Conservation (phyloP, 1,284 basidiomycete genomes). For the Takashimella koratensis region DNA sequence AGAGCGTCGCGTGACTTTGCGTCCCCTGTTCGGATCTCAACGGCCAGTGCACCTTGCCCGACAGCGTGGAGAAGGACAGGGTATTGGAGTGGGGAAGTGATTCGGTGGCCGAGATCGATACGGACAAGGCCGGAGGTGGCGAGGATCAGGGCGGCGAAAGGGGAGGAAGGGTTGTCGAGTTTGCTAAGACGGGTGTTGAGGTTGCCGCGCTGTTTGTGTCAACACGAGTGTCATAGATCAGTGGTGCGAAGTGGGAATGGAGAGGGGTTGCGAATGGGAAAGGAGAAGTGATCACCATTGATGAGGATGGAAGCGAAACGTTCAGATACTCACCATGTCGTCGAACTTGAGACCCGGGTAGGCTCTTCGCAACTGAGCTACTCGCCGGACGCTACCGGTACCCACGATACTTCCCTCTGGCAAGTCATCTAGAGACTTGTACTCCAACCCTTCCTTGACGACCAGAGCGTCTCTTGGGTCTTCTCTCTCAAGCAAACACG, state of each 20-base stretch:
- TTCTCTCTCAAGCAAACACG: slow-evolving; percentile 80
- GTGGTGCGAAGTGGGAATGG: slow-evolving; percentile 1
- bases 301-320: neutral
- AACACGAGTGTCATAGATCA: neutral
- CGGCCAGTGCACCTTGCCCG: slow-evolving; percentile 85
- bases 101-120: slow-evolving; percentile 68
- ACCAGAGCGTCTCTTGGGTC: slow-evolving; percentile 87
- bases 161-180: slow-evolving; percentile 79
- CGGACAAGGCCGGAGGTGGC: slow-evolving; percentile 93
- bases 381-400: slow-evolving; percentile 86
- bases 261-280: neutral
- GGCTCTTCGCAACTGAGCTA: slow-evolving; percentile 80
- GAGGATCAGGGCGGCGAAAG: slow-evolving; percentile 85
- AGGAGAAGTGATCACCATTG: neutral
- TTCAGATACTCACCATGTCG: slow-evolving; percentile 73
- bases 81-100: slow-evolving; percentile 70
- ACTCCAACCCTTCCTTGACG: slow-evolving; percentile 70
- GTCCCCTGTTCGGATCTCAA: slow-evolving; percentile 81
- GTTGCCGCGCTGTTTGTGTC: slow-evolving; percentile 54
- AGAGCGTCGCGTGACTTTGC: slow-evolving; percentile 61
- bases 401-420: slow-evolving; percentile 87
- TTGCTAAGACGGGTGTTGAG: slow-evolving; percentile 79
- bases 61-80: slow-evolving; percentile 84
- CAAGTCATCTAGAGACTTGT: slow-evolving; percentile 75
- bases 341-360: slow-evolving; percentile 78